Conservation (phyloP, 768 basidiomycete genomes). For the Mycena alexandri region DNA sequence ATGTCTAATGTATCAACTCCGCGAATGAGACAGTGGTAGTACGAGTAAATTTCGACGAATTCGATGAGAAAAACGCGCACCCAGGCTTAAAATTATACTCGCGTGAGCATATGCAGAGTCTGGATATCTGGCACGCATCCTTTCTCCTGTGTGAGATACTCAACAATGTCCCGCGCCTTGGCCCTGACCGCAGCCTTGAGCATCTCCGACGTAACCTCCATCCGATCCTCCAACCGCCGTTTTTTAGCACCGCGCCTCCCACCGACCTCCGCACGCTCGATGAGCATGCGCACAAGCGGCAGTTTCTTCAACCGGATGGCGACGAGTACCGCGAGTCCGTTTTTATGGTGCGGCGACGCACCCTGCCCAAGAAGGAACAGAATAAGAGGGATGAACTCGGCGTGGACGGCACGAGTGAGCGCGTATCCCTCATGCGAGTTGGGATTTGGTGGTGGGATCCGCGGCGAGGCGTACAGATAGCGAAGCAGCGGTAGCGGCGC, state of each 20-base stretch:
- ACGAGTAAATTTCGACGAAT: too few species aligned
- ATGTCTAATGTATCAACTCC: constrained; percentile 27
- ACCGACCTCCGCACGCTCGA: constrained; percentile 65
- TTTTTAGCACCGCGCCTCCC: constrained; percentile 56
- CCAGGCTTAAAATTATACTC: constrained; percentile 16
- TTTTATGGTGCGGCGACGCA: constrained; percentile 76
- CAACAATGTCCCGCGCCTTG: constrained; percentile 75
- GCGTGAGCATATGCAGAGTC: constrained; percentile 61
- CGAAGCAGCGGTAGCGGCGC: constrained; percentile 75
- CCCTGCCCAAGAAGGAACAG: constrained; percentile 77
- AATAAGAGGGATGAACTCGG: constrained; percentile 72
- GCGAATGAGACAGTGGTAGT: background rate
- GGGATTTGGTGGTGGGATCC: constrained; percentile 57
- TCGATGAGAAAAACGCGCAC: too few species aligned
- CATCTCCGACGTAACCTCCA: constrained; percentile 68
- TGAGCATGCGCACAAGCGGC: constrained; percentile 76
- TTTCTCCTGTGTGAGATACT: constrained; percentile 79
- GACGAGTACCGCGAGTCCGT: constrained; percentile 75
- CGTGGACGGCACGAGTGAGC: constrained; percentile 82
- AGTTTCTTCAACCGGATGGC: constrained; percentile 83
- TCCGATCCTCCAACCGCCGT: constrained; percentile 70
- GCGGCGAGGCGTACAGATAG: constrained; percentile 62
- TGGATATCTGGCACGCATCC: constrained; percentile 80
- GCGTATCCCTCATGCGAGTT: constrained; percentile 87
- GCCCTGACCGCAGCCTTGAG: constrained; percentile 73